Evolutionary conservation across 805 yeast species (phyloP).

Genomic region (Tanozyma kutaoensis): DNA sequence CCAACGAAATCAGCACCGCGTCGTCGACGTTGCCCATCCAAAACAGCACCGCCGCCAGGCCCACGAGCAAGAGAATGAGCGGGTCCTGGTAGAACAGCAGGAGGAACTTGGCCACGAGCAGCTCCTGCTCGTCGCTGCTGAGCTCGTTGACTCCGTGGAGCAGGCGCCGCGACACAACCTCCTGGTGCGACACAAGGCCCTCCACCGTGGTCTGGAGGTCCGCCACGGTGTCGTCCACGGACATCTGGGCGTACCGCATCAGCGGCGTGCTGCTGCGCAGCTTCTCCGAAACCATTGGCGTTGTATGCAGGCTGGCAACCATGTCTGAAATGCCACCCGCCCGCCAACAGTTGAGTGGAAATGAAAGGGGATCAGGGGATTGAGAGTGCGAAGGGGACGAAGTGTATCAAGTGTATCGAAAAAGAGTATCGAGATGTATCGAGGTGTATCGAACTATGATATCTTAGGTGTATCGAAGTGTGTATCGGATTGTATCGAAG

Average conservation of each 20-base stretch:
- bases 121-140: constrained; percentile 64
- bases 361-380: no score
- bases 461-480: no score
- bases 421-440: no score
- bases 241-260: constrained; percentile 42
- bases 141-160: constrained; percentile 78
- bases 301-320: no score
- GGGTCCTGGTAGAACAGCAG: constrained; percentile 85
- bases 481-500: no score
- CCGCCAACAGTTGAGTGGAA: no score
- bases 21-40: constrained; percentile 95
- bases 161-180: constrained; percentile 55
- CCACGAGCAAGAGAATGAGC: constrained; percentile 73
- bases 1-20: constrained; percentile 86
- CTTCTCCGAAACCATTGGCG: no score
- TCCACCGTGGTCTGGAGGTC: constrained; percentile 49
- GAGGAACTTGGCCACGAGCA: constrained; percentile 55
- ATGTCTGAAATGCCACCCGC: no score
- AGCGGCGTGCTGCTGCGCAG: constrained; percentile 35
- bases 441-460: no score
- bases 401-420: no score
- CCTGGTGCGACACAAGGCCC: constrained; percentile 63
- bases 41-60: constrained; percentile 78
- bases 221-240: constrained; percentile 51
- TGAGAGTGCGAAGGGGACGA: no score